These are phyloP conservation scores for Alternaria arborescens DNA, from an alignment of 2,329 filamentous ascomycete genomes.

Conservation along the genomic window DNA sequence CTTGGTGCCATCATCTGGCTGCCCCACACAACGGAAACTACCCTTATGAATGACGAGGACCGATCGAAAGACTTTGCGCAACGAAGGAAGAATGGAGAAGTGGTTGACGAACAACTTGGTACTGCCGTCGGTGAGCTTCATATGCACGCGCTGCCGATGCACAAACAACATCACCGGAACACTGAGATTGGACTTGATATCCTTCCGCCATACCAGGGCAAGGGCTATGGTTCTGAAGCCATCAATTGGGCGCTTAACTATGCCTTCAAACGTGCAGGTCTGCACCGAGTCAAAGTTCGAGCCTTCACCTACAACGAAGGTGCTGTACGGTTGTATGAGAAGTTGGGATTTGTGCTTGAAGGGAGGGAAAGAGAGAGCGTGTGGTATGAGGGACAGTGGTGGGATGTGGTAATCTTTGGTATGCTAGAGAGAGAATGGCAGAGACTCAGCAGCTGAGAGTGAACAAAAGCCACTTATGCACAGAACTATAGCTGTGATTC, in stretches of 20 bases:
- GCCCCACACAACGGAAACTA: not conserved
- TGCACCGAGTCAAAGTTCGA: constrained; percentile 56
- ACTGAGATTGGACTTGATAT: constrained; percentile 55
- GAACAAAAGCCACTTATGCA: too few relatives aligned
- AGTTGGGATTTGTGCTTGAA: constrained; percentile 58
- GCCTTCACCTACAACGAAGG: constrained; percentile 56
- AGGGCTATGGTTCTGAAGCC: constrained; percentile 59
- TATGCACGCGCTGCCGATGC: constrained; percentile 4
- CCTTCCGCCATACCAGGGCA: constrained; percentile 44
- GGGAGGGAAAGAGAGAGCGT: constrained; percentile 54
- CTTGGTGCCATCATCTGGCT: constrained; percentile 38
- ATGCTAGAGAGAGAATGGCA: constrained; percentile 44
- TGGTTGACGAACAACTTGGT: not conserved
- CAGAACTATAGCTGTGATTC: too few relatives aligned
- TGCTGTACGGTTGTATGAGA: constrained; percentile 55
- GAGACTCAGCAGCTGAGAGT: constrained; percentile 7
- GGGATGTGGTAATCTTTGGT: constrained; percentile 39
- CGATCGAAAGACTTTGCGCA: not conserved
- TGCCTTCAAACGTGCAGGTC: constrained; percentile 55
- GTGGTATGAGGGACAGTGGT: constrained; percentile 56
- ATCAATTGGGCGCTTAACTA: constrained; percentile 60
- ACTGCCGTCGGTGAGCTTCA: constrained; percentile 29
- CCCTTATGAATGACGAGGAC: not conserved
- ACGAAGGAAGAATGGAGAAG: not conserved
- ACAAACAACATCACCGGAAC: constrained; percentile 52